Base-by-base conservation (phyloP, 2,329 filamentous ascomycete species). In the Colletotrichum euphorbiae region DNA sequence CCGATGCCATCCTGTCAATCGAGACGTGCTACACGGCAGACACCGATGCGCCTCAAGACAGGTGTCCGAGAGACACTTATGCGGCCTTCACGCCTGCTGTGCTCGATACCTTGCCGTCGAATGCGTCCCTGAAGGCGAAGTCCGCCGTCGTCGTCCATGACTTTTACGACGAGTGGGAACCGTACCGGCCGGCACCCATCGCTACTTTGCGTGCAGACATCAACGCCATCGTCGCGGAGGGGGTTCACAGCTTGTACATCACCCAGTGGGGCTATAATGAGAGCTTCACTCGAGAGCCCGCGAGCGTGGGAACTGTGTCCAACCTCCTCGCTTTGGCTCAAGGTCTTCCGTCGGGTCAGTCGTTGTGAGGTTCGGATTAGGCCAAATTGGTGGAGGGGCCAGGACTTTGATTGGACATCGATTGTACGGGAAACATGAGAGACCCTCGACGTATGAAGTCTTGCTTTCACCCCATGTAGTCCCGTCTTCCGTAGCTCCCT, bases 201-300 rank as follows among this genome's bases (percentile, higher is more conserved):
- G 40, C 51, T 2, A 57, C 51, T 1, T 19, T 63, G 15, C 60
- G 31, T 51, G 9, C 12, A 1, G 28, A 48, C 3, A 57, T 63
- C n/a, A 48, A 57, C 11, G 60, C 60, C 2, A 63, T 57, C 5
- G 60, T 63, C 0, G 60, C 60, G 1, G 6, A 19, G 40, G 60
- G 31, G 1, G 51, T 63, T 7, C 51, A 63, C 8, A 63, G 60
- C 2, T 2, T 63, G 19, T 63, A 57, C 31, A 31, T 57, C 31
- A 63, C 60, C 5, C 60, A 63, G 31, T 63, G 51, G 60, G 60
- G 51, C 1, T 63, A 63, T 1, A 63, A 63, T 8, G 60, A 63
- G 51, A 57, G 42, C 51, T 57, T 57, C 11, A 63, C 60, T 8
- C 51, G 51, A 1, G 60, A 57, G 19, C 60, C 51, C 9, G 60